Evolutionary conservation across 2,329 filamentous ascomycete species (phyloP).

Genomic region (Claviceps humidiphila): DNA sequence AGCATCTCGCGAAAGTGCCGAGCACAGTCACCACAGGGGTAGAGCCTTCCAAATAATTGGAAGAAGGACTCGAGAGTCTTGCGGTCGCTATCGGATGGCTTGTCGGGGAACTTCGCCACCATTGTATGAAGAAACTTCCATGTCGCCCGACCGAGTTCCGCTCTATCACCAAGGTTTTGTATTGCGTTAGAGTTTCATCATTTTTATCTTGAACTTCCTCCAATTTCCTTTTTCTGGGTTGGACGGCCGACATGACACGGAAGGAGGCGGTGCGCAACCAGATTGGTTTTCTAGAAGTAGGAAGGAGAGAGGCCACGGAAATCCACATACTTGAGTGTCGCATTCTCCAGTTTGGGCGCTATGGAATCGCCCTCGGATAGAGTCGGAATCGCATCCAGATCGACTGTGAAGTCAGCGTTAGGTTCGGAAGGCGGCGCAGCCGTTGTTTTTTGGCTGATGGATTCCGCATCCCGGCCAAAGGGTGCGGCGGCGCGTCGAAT

Average conservation of each 20-base stretch:
- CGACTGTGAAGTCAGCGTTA: constrained; percentile 20
- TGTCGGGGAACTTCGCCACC: constrained; percentile 55
- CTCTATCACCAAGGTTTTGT: constrained; percentile 22
- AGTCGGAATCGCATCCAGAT: constrained; percentile 29
- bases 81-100: constrained; percentile 48
- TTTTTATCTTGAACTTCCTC: background rate
- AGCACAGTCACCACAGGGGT: constrained; percentile 59
- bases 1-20: constrained; percentile 52
- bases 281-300: background rate
- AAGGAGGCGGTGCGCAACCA: background rate
- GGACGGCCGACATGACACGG: no score
- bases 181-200: background rate
- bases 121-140: constrained; percentile 62
- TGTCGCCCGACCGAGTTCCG: constrained; percentile 52
- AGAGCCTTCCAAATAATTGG: constrained; percentile 53
- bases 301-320: background rate
- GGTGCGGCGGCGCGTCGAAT: background rate
- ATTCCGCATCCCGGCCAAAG: constrained; percentile 6
- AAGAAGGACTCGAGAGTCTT: constrained; percentile 51
- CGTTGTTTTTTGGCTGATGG: background rate
- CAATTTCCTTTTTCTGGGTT: no score
- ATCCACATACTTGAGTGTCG: constrained; percentile 54
- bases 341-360: constrained; percentile 71
- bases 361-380: constrained; percentile 57
- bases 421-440: constrained; percentile 8